Percentiles rank a stretch among this genome's conserved stretches.
Conservation (phyloP, 768 basidiomycete species). For the Pholiota microspora region DNA sequence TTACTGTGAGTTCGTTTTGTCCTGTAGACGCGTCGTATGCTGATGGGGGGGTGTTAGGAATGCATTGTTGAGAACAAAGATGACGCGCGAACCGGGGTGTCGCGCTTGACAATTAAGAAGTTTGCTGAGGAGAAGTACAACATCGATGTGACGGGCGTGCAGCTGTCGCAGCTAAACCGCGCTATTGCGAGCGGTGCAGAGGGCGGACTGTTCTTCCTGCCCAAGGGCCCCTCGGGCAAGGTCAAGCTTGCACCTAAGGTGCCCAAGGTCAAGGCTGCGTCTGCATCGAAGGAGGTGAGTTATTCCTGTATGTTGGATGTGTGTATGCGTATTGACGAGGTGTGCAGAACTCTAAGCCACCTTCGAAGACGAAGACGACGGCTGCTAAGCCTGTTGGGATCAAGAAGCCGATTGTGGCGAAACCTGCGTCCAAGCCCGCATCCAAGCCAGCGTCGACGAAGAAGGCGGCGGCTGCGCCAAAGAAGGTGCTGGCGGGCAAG, state of each 20-base stretch:
- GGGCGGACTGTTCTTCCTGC: constrained; percentile 44
- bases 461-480: constrained; percentile 24
- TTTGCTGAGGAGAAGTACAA: constrained; percentile 83
- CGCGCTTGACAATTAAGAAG: constrained; percentile 82
- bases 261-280: constrained; percentile 48
- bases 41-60: constrained; percentile 45
- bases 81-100: constrained; percentile 70
- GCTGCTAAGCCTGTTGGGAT: constrained; percentile 30
- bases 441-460: constrained; percentile 23
- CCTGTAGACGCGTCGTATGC: neutral
- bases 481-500: constrained; percentile 29
- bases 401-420: constrained; percentile 37
- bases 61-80: constrained; percentile 66
- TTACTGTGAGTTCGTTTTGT: constrained; percentile 32
- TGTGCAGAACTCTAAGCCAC: constrained; percentile 44
- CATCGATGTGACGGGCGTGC: constrained; percentile 64
- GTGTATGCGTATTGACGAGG: constrained; percentile 2
- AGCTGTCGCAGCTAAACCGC: constrained; percentile 70
- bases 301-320: neutral
- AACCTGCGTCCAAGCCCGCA: constrained; percentile 34
- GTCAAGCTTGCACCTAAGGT: constrained; percentile 68
- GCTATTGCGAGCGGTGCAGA: constrained; percentile 65
- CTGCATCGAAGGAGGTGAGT: constrained; percentile 61
- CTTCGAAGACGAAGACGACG: constrained; percentile 34
- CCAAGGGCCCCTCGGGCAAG: constrained; percentile 46